These are phyloP conservation scores for Umbelopsis sp. DNA, from an alignment of 371 early-diverging fungal genomes.

Conservation along the genomic window DNA sequence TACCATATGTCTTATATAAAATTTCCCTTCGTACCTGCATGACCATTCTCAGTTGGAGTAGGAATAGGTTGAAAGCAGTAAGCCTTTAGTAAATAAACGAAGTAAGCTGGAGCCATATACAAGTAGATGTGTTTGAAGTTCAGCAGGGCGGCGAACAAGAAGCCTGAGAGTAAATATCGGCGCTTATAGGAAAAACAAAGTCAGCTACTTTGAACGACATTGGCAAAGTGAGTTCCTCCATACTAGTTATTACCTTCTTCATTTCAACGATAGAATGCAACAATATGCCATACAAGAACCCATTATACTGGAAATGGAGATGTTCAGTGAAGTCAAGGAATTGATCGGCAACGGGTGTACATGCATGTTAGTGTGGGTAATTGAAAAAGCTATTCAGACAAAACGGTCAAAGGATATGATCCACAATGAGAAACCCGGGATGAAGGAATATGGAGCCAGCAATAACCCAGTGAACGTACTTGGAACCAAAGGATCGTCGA, in stretches of 20 bases:
- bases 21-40: not conserved
- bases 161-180: slow-evolving; percentile 69
- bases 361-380: not conserved
- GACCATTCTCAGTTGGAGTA: slow-evolving; percentile 11
- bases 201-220: not conserved
- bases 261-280: slow-evolving; percentile 79
- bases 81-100: slow-evolving; percentile 84
- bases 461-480: slow-evolving; percentile 44
- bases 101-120: slow-evolving; percentile 94
- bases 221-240: too few relatives aligned
- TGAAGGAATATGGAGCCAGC: slow-evolving; percentile 73
- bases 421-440: slow-evolving; percentile 87
- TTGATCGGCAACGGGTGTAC: not conserved
- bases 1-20: not conserved
- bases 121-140: slow-evolving; percentile 97
- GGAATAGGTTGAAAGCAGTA: slow-evolving; percentile 67
- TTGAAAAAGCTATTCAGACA: not conserved
- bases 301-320: slow-evolving; percentile 98
- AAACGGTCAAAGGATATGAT: slow-evolving; percentile 61
- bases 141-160: slow-evolving; percentile 83
- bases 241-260: slow-evolving; percentile 53
- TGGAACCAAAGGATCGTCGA: slow-evolving; percentile 38
- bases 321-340: slow-evolving; percentile 38
- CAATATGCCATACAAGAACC: slow-evolving; percentile 89
- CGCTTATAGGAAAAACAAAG: slow-evolving; percentile 40